Percentiles rank a stretch among this genome's conserved stretches.
phyloP scores from a whole-genome alignment of 2,329 filamentous ascomycete genomes.

The Pseudocercospora cruenta region DNA sequence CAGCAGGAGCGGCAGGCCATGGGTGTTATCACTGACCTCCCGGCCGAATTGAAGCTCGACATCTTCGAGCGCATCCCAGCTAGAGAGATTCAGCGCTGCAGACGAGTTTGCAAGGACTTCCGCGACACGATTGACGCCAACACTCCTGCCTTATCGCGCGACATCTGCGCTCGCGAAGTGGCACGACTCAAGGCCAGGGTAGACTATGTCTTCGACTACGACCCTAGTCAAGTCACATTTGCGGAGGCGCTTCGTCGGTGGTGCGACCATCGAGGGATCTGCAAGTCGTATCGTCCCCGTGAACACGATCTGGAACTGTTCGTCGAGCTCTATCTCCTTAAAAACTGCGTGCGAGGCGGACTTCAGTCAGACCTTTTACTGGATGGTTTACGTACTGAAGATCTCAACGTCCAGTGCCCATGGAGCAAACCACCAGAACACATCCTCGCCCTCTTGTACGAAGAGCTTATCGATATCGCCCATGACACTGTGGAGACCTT shows the following conservation, averaged over 20 bases:
- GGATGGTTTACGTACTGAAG: too few relatives aligned
- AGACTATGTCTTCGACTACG: neutral
- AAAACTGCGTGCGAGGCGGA: too few relatives aligned
- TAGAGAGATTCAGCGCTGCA: neutral
- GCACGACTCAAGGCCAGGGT: neutral
- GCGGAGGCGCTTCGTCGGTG: neutral
- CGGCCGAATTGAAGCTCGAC: constrained; percentile 1
- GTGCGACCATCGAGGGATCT: neutral
- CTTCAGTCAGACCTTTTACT: too few relatives aligned
- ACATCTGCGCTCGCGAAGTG: neutral
- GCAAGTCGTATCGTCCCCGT: too few relatives aligned
- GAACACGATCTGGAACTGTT: too few relatives aligned
- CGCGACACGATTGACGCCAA: neutral
- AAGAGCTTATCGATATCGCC: too few relatives aligned
- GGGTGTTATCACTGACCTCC: neutral
- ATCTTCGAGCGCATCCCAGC: neutral
- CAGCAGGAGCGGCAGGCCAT: neutral
- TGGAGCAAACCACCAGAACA: too few relatives aligned
- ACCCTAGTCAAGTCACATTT: neutral
- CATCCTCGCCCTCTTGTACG: too few relatives aligned
- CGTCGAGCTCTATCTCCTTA: too few relatives aligned
- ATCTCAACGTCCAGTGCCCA: too few relatives aligned
- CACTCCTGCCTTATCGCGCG: neutral
- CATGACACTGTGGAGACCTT: too few relatives aligned
- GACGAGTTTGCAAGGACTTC: neutral